Percentiles rank a stretch among this genome's conserved stretches.
Evolutionary conservation across 176 grass and related monocot genomes (phyloP).

Genomic region (Oryza rufipogon): DNA sequence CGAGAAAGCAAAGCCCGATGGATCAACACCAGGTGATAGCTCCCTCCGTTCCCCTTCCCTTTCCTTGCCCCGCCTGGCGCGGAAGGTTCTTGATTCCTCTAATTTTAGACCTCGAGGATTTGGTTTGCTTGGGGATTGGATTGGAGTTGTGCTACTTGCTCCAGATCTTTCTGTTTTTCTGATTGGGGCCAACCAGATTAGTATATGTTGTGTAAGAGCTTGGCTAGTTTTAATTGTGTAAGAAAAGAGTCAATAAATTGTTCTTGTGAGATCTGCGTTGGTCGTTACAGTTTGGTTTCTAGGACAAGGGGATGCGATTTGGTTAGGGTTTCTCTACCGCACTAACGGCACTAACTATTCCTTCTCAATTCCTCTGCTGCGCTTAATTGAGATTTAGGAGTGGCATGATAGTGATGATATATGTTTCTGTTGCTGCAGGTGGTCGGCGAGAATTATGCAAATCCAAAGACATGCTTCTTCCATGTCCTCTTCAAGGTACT

Average conservation of each 20-base stretch:
- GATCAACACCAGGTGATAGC: constrained; percentile 39
- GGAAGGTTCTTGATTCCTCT: background rate
- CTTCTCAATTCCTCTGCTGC: no score
- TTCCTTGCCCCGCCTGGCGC: background rate
- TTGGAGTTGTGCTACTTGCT: background rate
- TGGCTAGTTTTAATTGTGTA: background rate
- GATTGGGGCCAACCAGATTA: background rate
- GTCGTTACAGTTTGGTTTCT: background rate
- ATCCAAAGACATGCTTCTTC: constrained; percentile 88
- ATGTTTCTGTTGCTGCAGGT: constrained; percentile 41
- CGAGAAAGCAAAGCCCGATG: background rate
- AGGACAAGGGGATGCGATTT: background rate
- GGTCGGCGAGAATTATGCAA: constrained; percentile 80
- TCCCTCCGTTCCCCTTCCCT: constrained; percentile 11
- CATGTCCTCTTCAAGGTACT: constrained; percentile 92
- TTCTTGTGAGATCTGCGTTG: background rate
- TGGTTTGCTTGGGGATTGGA: background rate
- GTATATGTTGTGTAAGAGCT: background rate
- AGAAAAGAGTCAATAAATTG: background rate
- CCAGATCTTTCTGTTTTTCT: constrained; percentile 17
- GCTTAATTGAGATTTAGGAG: background rate
- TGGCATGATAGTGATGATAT: background rate
- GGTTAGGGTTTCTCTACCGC: background rate
- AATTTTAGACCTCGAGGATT: background rate
- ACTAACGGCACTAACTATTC: background rate